Base-by-base conservation (phyloP, 2,329 filamentous ascomycete genomes). In the Pseudogymnoascus sp. region DNA sequence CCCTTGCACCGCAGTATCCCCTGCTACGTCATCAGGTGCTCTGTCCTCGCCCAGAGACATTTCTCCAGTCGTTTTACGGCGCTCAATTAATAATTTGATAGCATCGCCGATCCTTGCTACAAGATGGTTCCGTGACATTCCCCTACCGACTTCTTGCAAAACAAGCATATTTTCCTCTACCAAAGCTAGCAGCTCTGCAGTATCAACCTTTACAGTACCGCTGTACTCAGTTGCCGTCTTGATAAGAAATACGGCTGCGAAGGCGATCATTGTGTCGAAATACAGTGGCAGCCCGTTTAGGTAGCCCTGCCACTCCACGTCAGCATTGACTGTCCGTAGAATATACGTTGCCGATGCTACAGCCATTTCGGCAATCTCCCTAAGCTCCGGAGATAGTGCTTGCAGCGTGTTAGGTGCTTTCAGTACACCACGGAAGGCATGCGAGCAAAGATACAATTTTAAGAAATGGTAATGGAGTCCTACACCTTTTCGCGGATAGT, bases 401-500 rank as follows among this genome's bases (percentile, higher is more conserved):
- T 26, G 16, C 16, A 47, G 39, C 8, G 40, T 45, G 31, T 45
- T 11, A 54, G 21, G n/a, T 42, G 8, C 16, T 54, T 16, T 54
- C 36, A n/a, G 36, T n/a, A 39, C 36, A 4, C 76, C 77, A 5
- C 77, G 75, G 60, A 78, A 77, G 26, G 77, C 72, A 60, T 78
- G 73, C 0, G 76, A 78, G 67, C 77, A 77, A 47, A 78, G 72
- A 45, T 78, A 74, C 3, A 78, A 73, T 63, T 76, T 77, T 4
- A 76, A 75, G 42, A 78, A 78, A 65, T 77, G 76, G 64, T 75
- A 77, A 57, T 78, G 77, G 14, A 78, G 67, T 14, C 74, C 70
- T 1, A 76, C 76, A 2, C 76, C 76, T 64, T 78, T 78, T 11
- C 73, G 68, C 1, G 77, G 76, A 51, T 77, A 78, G 1, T 73